Conservation (phyloP, 23 red algal species). For the Gracilaria gracilis region DNA sequence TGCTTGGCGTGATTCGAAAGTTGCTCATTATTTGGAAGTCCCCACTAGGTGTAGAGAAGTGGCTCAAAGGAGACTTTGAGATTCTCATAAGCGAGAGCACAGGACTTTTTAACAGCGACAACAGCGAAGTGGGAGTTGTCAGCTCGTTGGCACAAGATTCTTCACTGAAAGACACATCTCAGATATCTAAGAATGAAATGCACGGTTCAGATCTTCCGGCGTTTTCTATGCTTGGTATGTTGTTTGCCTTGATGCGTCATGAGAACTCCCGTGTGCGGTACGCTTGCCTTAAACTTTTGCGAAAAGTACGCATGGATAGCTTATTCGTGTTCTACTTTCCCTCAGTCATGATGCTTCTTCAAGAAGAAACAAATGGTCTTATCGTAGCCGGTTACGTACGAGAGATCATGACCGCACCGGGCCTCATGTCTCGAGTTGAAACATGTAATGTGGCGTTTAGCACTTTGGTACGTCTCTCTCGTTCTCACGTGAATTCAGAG, state of each 20-base stretch:
- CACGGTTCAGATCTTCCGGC: background rate
- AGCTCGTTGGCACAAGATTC: background rate
- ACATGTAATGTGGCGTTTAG: conserved; percentile 29
- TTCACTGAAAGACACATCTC: too few species aligned
- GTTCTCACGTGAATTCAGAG: conserved; percentile 8
- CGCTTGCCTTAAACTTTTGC: background rate
- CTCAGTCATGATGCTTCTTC: conserved; percentile 19
- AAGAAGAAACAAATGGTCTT: conserved; percentile 9
- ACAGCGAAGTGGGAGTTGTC: background rate
- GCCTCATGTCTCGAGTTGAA: conserved; percentile 19
- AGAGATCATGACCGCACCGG: conserved; percentile 7
- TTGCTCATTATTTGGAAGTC: background rate
- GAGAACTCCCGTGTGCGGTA: conserved; percentile 7
- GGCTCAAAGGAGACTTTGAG: conserved; percentile 8
- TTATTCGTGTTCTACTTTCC: conserved; percentile 28
- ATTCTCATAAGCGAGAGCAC: background rate
- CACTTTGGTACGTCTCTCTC: conserved; percentile 13
- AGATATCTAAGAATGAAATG: background rate
- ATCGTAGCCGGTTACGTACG: background rate
- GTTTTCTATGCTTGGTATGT: background rate
- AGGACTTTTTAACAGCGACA: background rate
- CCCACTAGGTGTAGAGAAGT: background rate
- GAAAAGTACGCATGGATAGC: conserved; percentile 14
- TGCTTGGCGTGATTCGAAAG: conserved; percentile 21
- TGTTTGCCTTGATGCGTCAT: conserved; percentile 15